Conservation (phyloP, 1,284 basidiomycete species). For the Cutaneotrichosporon sp. region DNA sequence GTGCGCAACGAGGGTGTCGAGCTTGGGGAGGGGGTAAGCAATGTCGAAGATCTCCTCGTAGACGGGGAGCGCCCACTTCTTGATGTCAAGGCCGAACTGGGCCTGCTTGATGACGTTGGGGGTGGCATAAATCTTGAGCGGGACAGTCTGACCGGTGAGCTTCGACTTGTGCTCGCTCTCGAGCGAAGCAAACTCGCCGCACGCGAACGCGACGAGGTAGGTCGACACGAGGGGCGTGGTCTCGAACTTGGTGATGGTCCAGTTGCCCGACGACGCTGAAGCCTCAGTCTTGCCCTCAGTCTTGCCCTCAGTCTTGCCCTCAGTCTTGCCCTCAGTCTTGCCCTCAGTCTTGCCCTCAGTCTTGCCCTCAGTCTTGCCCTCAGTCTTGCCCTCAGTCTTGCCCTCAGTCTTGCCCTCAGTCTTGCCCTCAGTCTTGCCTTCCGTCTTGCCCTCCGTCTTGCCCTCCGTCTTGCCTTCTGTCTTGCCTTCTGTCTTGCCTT, state of each 20-base stretch:
- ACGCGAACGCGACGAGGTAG: slow-evolving; percentile 89
- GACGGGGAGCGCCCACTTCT: slow-evolving; percentile 78
- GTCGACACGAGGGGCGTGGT: slow-evolving; percentile 77
- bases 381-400: slow-evolving; percentile 39
- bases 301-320: slow-evolving; percentile 37
- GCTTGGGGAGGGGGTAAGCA: slow-evolving; percentile 87
- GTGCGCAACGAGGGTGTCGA: slow-evolving; percentile 77
- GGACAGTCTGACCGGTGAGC: slow-evolving; percentile 74
- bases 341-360: slow-evolving; percentile 52
- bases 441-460: slow-evolving; percentile 27
- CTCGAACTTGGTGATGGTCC: slow-evolving; percentile 78
- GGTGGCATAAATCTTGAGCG: slow-evolving; percentile 87
- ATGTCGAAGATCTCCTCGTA: slow-evolving; percentile 92
- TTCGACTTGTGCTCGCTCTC: slow-evolving; percentile 78
- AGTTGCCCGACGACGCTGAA: slow-evolving; percentile 49
- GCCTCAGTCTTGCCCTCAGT: slow-evolving; percentile 45
- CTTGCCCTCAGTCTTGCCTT: slow-evolving; percentile 32
- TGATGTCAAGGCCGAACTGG: slow-evolving; percentile 78
- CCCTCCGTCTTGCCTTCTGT: slow-evolving; percentile 52
- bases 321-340: slow-evolving; percentile 46
- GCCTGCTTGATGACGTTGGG: slow-evolving; percentile 73
- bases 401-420: slow-evolving; percentile 32
- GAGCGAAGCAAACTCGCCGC: slow-evolving; percentile 74
- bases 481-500: slow-evolving; percentile 48
- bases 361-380: slow-evolving; percentile 43